Evolutionary conservation across 1,284 basidiomycete species (phyloP), one percentile per base, ranked within the genome.

Genomic region (Cystobasidium sp.): DNA sequence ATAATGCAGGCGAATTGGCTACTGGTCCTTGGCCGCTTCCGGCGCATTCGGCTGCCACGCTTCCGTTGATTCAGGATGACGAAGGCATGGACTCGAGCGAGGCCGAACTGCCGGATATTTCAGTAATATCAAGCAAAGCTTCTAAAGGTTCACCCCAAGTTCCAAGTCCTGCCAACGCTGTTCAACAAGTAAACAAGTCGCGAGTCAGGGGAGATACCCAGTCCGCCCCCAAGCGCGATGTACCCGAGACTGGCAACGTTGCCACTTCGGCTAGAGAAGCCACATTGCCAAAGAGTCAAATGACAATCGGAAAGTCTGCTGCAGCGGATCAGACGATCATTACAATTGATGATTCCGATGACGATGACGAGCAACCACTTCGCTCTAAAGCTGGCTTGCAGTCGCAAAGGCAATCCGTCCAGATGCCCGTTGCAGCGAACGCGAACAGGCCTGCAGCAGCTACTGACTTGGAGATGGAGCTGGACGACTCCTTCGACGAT

Each of bases 401-500:
- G 31, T 31, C 31, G 31, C 31, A 31, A 1, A 31, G 31, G 31
- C 1, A 31, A 31, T 31, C 31, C 31, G 31, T 31, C 31, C 31
- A 31, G 31, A 31, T 31, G 31, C 31, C 31, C 31, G 31, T 31
- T 5, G 31, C 31, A 31, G 5, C 31, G 31, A 31, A 31, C 31
- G 5, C 31, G 31, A 1, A 5, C 20, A 41, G 18, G 14, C 14
- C 46, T 49, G n/a, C 12, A n/a, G n/a, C 12, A n/a, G 46, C n/a
- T n/a, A n/a, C 12, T 6, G 46, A 49, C 1, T 1, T n/a, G 46
- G 46, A 14, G 3, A 59, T 59, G 39, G 56, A 59, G 4, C 18
- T 59, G 56, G 56, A 59, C 16, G 56, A 59, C n/a, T 59, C 56
- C 9, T 59, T 65, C 49, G 71, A 71, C 47, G 70, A 75, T 49